Percentiles rank a stretch among this genome's conserved stretches.
Evolutionary conservation across 306 rosid genomes (phyloP).

Genomic region (Trifolium fragiferum): DNA sequence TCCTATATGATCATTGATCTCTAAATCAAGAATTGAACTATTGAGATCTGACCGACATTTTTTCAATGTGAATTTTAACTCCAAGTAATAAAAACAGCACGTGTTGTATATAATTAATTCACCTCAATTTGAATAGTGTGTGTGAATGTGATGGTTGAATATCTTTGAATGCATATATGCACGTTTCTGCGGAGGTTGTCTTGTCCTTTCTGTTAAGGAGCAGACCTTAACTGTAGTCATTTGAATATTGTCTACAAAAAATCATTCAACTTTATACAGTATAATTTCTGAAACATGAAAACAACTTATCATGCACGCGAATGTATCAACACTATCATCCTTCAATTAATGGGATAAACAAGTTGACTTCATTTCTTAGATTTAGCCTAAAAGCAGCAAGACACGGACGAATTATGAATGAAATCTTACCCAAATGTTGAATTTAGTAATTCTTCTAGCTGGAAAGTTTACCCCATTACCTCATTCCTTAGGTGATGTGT

Average conservation of each 20-base stretch:
- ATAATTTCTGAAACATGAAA: constrained; percentile 34
- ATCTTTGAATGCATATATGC: constrained; percentile 18
- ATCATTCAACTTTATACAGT: constrained; percentile 20
- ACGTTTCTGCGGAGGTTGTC: constrained; percentile 2
- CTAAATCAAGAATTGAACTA: constrained; percentile 16
- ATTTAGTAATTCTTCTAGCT: constrained; percentile 20
- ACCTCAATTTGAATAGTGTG: constrained; percentile 33
- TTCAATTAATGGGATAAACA: constrained; percentile 34
- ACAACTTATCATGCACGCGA: constrained; percentile 45
- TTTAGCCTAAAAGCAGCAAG: constrained; percentile 44
- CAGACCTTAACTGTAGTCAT: constrained; percentile 10
- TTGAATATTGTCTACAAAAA: constrained; percentile 33
- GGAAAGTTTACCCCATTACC: constrained; percentile 40
- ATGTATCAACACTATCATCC: constrained; percentile 28
- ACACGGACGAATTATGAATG: constrained; percentile 36
- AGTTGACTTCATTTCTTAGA: constrained; percentile 42
- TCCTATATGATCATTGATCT: constrained; percentile 23
- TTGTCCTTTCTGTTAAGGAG: not conserved
- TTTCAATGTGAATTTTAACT: constrained; percentile 13
- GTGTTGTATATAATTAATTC: constrained; percentile 29
- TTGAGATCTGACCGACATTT: not conserved
- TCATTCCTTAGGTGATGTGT: constrained; percentile 37
- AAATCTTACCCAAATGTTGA: constrained; percentile 28
- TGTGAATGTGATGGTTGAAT: constrained; percentile 34
- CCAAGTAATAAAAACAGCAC: constrained; percentile 35